phyloP scores from a whole-genome alignment of 2,329 filamentous ascomycete genomes.

The Clarireedia homoeocarpa region DNA sequence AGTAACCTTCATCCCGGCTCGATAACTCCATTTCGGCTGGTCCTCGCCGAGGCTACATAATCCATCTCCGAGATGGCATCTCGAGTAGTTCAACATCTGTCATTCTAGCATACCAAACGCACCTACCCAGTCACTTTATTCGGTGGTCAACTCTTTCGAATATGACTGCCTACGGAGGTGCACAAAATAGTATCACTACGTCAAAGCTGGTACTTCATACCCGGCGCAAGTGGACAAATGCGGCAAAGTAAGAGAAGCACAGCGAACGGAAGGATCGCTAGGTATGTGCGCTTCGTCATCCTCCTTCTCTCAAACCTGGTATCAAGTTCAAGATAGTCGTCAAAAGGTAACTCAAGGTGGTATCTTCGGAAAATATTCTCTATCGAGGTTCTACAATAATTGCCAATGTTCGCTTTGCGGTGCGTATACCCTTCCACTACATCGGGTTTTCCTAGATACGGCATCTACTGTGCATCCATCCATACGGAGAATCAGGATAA shows the following conservation, averaged over 20 bases:
- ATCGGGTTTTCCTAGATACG: no score
- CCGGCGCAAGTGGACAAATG: neutral
- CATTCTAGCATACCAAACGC: neutral
- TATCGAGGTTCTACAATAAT: no score
- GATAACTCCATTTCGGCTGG: neutral
- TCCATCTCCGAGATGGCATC: neutral
- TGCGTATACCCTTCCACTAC: no score
- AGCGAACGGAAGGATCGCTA: neutral
- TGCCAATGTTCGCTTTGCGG: no score
- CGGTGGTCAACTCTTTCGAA: neutral
- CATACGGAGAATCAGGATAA: neutral
- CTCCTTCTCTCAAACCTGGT: no score
- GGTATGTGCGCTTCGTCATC: neutral
- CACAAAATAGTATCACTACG: neutral
- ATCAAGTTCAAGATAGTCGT: no score
- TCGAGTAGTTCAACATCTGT: neutral
- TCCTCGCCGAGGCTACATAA: neutral
- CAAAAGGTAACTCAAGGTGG: no score
- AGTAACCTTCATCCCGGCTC: neutral
- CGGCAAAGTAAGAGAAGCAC: neutral
- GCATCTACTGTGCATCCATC: neutral
- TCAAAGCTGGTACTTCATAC: neutral
- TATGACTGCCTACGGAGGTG: neutral
- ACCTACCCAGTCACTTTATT: neutral
- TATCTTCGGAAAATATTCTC: no score